These are phyloP conservation scores for Neurospora sp. DNA, from an alignment of 2,329 filamentous ascomycete species.

Conservation along the genomic window DNA sequence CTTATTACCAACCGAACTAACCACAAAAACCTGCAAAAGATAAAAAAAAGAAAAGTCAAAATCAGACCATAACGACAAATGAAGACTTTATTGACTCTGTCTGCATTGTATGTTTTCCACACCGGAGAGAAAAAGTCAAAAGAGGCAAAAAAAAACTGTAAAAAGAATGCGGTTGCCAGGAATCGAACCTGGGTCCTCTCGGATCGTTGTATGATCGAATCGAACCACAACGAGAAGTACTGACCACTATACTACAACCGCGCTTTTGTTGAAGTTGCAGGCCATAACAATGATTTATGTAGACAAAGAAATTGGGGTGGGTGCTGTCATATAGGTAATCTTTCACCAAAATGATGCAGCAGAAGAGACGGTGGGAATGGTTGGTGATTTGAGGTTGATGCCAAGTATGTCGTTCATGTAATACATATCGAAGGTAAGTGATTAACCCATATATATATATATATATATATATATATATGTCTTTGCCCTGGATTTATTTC, in stretches of 20 bases:
- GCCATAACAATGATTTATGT: accelerated
- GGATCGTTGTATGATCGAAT: slow-evolving; percentile 3
- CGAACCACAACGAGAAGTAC: background rate
- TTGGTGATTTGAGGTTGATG: background rate
- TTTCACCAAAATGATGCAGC: background rate
- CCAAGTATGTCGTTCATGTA: background rate
- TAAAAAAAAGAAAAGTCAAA: background rate
- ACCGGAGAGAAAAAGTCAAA: too few relatives aligned
- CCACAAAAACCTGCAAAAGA: background rate
- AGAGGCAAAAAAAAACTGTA: background rate
- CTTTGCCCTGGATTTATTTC: too few relatives aligned
- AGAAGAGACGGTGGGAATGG: background rate
- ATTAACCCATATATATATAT: too few relatives aligned
- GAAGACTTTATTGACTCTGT: background rate
- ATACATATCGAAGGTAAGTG: too few relatives aligned
- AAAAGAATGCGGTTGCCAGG: slow-evolving; percentile 10
- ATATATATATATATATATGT: too few relatives aligned
- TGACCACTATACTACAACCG: background rate
- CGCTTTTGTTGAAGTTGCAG: background rate
- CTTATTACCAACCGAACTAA: background rate
- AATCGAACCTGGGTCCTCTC: slow-evolving; percentile 17
- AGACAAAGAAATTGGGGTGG: accelerated
- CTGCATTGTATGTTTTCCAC: background rate
- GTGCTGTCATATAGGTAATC: background rate
- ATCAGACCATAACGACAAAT: background rate